Base-by-base conservation (phyloP, 257 asterid genomes). In the Lithospermum erythrorhizon region DNA sequence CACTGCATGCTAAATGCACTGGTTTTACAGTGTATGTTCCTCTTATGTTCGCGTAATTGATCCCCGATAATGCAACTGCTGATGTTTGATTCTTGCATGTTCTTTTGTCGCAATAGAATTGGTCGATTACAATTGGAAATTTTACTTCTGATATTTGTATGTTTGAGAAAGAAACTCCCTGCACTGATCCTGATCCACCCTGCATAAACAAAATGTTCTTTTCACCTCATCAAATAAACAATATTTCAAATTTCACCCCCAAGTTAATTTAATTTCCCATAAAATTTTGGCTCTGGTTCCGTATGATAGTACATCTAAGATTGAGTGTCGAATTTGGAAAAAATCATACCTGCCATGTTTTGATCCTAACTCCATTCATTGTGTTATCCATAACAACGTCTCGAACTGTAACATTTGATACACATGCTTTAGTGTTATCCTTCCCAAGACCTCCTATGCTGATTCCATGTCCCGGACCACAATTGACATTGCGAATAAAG, bases 401-500 rank as follows among this genome's bases (percentile, higher is more conserved):
- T 21, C 89, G 80, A 23, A 89, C 82, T 0, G 95, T 89, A 68
- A 87, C 82, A 55, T 88, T 82, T 4, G 98, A 88, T 5, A 91
- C 98, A 23, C 96, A 88, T 4, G 96, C 96, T 68, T 78, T 88
- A 20, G 86, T 82, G 75, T 76, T 78, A 20, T 79, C 93, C 62
- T 70, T 82, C 15, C 98, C 98, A 6, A 91, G 81, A 3, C 95
- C 81, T 17, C 98, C 98, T 24, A 91, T 88, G 70, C 98, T 91
- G 76, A 91, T 88, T 4, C 98, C 98, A 53, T 91, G 98, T 16
- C 98, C 95, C 9, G 96, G 97, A 20, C 96, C 97, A 21, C 97
- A 90, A 53, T 79, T 78, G 13, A 90, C 67, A 48, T 87, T 73
- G 70, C 77, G 95, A 67, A 87, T 58, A 64, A 78, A 78, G 3